Evolutionary conservation across 2,329 filamentous ascomycete genomes (phyloP).

Genomic region (Sclerotinia borealis): DNA sequence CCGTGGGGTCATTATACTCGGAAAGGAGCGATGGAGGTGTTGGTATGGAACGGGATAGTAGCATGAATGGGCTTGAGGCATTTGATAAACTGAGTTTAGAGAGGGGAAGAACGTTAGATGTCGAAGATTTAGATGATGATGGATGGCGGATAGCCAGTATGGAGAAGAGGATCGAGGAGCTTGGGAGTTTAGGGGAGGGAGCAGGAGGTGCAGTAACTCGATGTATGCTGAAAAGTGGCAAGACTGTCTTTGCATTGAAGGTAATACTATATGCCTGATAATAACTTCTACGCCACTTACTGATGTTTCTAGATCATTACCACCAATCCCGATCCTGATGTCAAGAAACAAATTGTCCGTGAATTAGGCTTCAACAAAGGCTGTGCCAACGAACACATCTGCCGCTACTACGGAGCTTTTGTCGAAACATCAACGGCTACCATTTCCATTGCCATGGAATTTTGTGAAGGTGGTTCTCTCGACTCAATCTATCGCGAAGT

Average conservation of each 20-base stretch:
- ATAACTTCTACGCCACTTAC: conserved; percentile 1
- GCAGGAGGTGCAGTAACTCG: conserved; percentile 92
- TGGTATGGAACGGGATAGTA: conserved; percentile 77
- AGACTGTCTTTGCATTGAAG: conserved; percentile 94
- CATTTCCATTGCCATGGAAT: conserved; percentile 98
- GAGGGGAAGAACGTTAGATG: conserved; percentile 76
- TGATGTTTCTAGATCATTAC: conserved; percentile 71
- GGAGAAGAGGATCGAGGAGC: conserved; percentile 79
- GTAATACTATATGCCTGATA: conserved; percentile 42
- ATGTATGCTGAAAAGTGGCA: conserved; percentile 82
- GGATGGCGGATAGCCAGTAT: conserved; percentile 91
- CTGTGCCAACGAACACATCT: conserved; percentile 93
- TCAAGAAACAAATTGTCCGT: conserved; percentile 96
- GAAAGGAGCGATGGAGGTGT: conserved; percentile 69
- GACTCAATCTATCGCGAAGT: conserved; percentile 98
- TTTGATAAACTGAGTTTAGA: conserved; percentile 79
- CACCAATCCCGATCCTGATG: conserved; percentile 93
- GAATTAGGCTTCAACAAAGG: conserved; percentile 98
- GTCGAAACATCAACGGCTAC: conserved; percentile 93
- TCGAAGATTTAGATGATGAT: conserved; percentile 90
- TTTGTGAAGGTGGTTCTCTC: conserved; percentile 91
- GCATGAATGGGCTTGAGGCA: conserved; percentile 67
- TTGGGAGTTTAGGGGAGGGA: conserved; percentile 87
- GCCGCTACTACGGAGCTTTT: conserved; percentile 94
- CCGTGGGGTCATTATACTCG: conserved; percentile 78